Percentiles rank a stretch among this genome's conserved stretches.
Conservation (phyloP, 345 rosid species). For the Syzygium grande region DNA sequence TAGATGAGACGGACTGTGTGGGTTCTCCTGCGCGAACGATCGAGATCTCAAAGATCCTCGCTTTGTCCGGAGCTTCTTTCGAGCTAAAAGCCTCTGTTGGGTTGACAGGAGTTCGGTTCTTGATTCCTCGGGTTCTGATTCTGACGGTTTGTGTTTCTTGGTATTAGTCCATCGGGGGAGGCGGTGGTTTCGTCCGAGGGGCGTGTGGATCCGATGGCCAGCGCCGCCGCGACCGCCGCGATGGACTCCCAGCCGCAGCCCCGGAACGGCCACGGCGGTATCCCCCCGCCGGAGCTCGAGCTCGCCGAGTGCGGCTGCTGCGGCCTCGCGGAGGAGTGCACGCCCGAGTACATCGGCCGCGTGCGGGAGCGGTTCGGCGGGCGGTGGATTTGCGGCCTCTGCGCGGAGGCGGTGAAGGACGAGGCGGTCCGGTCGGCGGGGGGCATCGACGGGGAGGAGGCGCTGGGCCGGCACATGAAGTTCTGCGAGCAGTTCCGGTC, state of each 20-base stretch:
- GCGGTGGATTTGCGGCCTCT: conserved; percentile 73
- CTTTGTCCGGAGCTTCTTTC: not conserved
- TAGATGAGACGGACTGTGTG: not conserved
- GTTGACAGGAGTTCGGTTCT: not conserved
- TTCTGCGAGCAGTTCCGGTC: conserved; percentile 45
- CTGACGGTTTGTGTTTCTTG: not conserved
- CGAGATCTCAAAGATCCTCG: not conserved
- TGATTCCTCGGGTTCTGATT: not conserved
- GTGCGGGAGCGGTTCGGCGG: conserved; percentile 50
- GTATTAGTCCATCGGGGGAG: not conserved
- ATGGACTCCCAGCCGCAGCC: not conserved
- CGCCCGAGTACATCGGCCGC: conserved; percentile 39
- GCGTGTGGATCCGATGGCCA: not conserved
- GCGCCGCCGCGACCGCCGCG: not conserved
- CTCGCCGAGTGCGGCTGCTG: conserved; percentile 61
- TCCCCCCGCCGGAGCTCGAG: conserved; percentile 17
- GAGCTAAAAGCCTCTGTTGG: not conserved
- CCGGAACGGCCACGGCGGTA: not conserved
- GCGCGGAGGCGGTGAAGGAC: conserved; percentile 63
- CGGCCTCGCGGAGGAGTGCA: conserved; percentile 67
- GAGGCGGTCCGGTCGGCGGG: conserved; percentile 32
- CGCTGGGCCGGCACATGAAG: conserved; percentile 48
- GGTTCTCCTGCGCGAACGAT: not conserved
- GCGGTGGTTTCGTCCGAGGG: not conserved
- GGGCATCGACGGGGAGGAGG: conserved; percentile 38